Base-by-base conservation (phyloP, 176 grass and related monocot species). In the Metroxylon sagu region DNA sequence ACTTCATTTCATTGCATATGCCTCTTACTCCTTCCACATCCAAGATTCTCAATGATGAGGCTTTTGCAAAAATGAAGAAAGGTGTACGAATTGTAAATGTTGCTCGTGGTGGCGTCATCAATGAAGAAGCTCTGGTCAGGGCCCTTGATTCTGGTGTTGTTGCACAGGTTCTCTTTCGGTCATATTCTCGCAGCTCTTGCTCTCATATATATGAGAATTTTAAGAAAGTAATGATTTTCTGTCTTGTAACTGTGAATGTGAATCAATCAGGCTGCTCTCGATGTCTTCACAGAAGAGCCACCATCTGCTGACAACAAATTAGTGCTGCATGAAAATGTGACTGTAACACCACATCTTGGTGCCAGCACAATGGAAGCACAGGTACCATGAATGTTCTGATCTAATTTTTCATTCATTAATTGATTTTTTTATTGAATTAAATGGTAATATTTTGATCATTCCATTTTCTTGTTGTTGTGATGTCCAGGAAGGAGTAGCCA, bases 251-350 rank as follows among this genome's bases (percentile, higher is more conserved):
- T 17, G 0, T 18, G 17, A 19, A 0, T 23, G 52, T 54, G 52
- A 18, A 8, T 63, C n/a, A 5, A 49, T 19, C 35, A 63, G 60
- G 60, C 60, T 49, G 60, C 60, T 14, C 60, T 63, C 16, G 60
- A 63, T 63, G 60, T 63, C 6, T 63, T 63, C 35, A 25, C 60
- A 0, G 35, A 49, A 14, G 60, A 63, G 18, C 60, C 60, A 5
- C 35, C 60, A 48, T 21, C 60, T 49, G 18, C 6, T 21, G 60
- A 63, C 26, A 63, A 21, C 16, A 49, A 63, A 23, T 48, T 63
- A 21, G 60, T 63, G 60, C 7, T 48, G 60, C 60, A 63, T 63
- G 60, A 63, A 49, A 63, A 63, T 49, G 60, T 63, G 6, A 63
- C 60, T 14, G 60, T 63, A 5, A 63, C 60, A 14, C 60, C 60